phyloP scores from a whole-genome alignment of 2,329 filamentous ascomycete species.

The Trichoderma simmonsii region DNA sequence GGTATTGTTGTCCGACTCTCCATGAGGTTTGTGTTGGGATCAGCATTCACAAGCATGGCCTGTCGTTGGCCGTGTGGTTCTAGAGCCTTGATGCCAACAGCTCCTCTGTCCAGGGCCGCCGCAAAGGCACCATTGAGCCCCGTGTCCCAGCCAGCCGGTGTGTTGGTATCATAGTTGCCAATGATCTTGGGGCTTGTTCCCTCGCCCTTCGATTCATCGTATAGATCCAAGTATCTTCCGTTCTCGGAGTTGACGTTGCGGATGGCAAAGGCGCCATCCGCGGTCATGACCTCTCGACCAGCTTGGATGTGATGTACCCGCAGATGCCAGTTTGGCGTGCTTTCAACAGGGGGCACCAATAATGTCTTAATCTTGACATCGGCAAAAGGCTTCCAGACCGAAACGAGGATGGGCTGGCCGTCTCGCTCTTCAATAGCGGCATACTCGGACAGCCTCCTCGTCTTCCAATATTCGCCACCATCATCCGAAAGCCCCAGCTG shows the following conservation, averaged over 20 bases:
- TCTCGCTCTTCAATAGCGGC: conserved; percentile 58
- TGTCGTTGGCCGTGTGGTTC: conserved; percentile 45
- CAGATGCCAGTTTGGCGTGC: conserved; percentile 66
- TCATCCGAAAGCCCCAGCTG: conserved; percentile 66
- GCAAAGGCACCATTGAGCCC: conserved; percentile 54
- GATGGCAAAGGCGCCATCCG: conserved; percentile 73
- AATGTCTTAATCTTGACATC: conserved; percentile 64
- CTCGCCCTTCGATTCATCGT: conserved; percentile 44
- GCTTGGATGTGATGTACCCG: conserved; percentile 61
- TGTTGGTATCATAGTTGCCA: conserved; percentile 57
- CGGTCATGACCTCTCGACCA: conserved; percentile 62
- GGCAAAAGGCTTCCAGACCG: conserved; percentile 66
- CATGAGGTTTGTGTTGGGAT: conserved; percentile 75
- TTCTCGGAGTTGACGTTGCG: conserved; percentile 48
- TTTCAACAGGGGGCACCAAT: conserved; percentile 58
- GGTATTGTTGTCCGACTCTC: conserved; percentile 71
- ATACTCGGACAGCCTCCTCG: conserved; percentile 64
- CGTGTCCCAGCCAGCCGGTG: conserved; percentile 50
- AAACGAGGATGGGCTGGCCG: conserved; percentile 59
- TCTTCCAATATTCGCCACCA: conserved; percentile 69
- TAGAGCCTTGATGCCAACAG: conserved; percentile 54
- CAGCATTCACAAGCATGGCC: conserved; percentile 68
- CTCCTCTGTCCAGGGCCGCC: conserved; percentile 48
- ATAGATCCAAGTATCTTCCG: conserved; percentile 50
- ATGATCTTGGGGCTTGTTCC: conserved; percentile 55